phyloP scores from a whole-genome alignment of 208 protist genomes.

The Entamoeba invadens region DNA sequence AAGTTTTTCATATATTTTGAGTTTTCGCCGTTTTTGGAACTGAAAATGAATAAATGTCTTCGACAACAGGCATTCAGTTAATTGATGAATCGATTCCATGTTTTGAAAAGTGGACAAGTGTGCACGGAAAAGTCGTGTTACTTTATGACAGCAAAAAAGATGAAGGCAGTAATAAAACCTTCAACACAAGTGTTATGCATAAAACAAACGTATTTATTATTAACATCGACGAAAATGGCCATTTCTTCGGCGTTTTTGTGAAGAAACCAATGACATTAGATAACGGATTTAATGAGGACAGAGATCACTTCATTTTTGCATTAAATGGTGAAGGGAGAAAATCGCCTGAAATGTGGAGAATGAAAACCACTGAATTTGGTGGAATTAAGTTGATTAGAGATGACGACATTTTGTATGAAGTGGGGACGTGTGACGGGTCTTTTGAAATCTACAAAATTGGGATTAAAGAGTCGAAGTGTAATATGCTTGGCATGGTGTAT shows the following conservation, averaged over 20 bases:
- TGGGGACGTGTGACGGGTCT: not conserved
- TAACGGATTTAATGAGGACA: not conserved
- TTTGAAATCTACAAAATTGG: not conserved
- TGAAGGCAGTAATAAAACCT: not conserved
- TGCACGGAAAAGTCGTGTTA: not conserved
- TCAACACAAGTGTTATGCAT: not conserved
- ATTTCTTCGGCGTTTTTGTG: not conserved
- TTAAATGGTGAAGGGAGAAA: not conserved
- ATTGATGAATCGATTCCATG: not conserved
- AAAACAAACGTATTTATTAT: not conserved
- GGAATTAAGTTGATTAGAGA: not conserved
- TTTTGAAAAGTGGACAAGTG: not conserved
- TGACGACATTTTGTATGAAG: not conserved
- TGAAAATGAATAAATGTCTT: not conserved
- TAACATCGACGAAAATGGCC: not conserved
- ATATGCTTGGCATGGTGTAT: not conserved
- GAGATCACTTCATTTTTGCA: not conserved
- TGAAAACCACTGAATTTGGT: not conserved
- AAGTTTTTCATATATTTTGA: too few relatives aligned
- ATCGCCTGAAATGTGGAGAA: not conserved
- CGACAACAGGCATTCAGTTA: not conserved
- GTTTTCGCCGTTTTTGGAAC: too few relatives aligned
- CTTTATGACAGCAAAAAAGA: not conserved
- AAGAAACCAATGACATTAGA: not conserved
- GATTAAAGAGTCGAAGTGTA: not conserved